Base-by-base conservation (phyloP, 2,329 filamentous ascomycete species). In the Penicillium thymicola region DNA sequence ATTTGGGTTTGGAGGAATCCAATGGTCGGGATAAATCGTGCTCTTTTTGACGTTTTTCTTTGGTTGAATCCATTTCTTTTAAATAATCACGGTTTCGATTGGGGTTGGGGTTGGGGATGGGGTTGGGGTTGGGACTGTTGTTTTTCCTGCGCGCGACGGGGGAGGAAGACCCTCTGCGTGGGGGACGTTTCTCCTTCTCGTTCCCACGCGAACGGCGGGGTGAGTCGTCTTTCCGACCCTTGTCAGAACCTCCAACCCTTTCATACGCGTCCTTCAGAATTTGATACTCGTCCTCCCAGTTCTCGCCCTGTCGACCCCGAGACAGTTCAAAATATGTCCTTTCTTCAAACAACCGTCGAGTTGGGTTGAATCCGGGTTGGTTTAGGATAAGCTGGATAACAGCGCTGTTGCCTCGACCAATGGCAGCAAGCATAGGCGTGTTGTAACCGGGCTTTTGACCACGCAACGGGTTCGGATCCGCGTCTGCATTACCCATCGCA, bases 391-490 rank as follows among this genome's bases (percentile, higher is more conserved):
- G 78, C 55, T 89, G 84, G 43, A 99, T 85, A 55, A 97, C 90
- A 63, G 90, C 89, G 48, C 94, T 82, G 66, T 96, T 94, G 5
- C 85, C 85, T 64, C 93, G 89, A 16, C 94, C 93, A 62, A 99
- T 97, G 1, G 94, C 92, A 57, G 92, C 92, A 37, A 97, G 83
- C 80, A 99, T 95, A 1, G 94, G 94, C 1, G 93, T 97, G 50
- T 92, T 89, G 67, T 89, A 87, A 55, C 94, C 92, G 41, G 82
- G 76, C 57, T 84, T 79, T 30, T 82, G 81, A 57, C 72, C 73
- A 9, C 79, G 67, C 45, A 92, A 74, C 13, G 89, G 84, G 7
- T 82, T 79, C 32, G 91, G 91, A 65, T 94, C 90, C 8, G 84
- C 81, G 65, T 88, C 81, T 18, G 84, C 82, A 47, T 82, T 79